Percentiles rank a stretch among this genome's conserved stretches.
phyloP scores from a whole-genome alignment of 2,329 filamentous ascomycete genomes.

The Kalmusia sp. region DNA sequence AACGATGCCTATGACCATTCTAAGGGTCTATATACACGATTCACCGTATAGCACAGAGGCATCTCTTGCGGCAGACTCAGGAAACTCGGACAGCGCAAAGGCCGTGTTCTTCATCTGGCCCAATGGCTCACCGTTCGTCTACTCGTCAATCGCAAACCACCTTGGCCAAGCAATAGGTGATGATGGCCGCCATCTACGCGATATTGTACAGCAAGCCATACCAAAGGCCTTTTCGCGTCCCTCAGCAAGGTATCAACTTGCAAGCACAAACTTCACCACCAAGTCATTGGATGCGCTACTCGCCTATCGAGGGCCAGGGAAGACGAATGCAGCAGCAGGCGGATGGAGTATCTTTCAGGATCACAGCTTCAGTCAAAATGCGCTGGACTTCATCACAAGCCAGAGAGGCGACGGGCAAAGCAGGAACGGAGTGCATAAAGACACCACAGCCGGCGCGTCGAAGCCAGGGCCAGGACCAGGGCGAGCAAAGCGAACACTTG shows the following conservation, averaged over 20 bases:
- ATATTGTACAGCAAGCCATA: slow-evolving; percentile 77
- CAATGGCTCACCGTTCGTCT: slow-evolving; percentile 78
- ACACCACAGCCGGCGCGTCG: slow-evolving; percentile 15
- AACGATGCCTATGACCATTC: slow-evolving; percentile 71
- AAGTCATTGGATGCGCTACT: slow-evolving; percentile 75
- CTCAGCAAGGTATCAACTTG: slow-evolving; percentile 73
- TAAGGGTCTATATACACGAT: slow-evolving; percentile 82
- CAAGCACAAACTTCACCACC: slow-evolving; percentile 71
- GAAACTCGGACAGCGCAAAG: slow-evolving; percentile 65
- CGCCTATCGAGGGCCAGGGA: slow-evolving; percentile 71
- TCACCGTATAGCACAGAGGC: slow-evolving; percentile 74
- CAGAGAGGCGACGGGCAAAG: slow-evolving; percentile 27
- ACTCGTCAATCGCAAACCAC: slow-evolving; percentile 61
- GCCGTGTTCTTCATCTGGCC: slow-evolving; percentile 85
- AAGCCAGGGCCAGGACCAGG: slow-evolving; percentile 34
- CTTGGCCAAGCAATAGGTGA: slow-evolving; percentile 43
- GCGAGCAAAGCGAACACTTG: slow-evolving; percentile 34
- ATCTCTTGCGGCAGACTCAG: slow-evolving; percentile 39
- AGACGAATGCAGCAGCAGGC: slow-evolving; percentile 75
- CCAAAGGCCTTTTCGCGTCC: slow-evolving; percentile 82
- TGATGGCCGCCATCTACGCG: slow-evolving; percentile 65
- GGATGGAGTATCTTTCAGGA: slow-evolving; percentile 83
- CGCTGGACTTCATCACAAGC: slow-evolving; percentile 54
- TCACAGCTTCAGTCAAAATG: slow-evolving; percentile 60
- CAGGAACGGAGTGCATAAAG: slow-evolving; percentile 19